Conservation (phyloP, 805 yeast genomes). For the Pichia membranifaciens region DNA sequence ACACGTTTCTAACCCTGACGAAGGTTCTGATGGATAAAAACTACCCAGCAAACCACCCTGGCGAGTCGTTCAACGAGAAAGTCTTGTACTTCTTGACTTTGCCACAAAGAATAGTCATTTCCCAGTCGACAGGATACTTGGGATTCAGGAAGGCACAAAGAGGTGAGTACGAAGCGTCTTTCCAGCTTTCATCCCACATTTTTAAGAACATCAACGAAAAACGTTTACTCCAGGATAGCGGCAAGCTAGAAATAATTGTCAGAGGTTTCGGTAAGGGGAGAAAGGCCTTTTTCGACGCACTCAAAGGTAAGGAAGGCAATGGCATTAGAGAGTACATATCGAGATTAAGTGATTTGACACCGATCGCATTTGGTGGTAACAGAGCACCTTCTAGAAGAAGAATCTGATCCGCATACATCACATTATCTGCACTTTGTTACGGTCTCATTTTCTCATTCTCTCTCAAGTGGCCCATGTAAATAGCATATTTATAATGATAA, state of each 20-base stretch:
- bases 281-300: slow-evolving; percentile 75
- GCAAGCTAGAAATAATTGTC: slow-evolving; percentile 68
- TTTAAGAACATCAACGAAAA: slow-evolving; percentile 65
- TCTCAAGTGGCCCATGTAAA: too few relatives aligned
- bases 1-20: slow-evolving; percentile 72
- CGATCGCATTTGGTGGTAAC: slow-evolving; percentile 87
- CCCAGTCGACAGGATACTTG: slow-evolving; percentile 73
- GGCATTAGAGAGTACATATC: slow-evolving; percentile 58
- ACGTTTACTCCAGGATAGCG: slow-evolving; percentile 28
- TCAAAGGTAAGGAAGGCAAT: slow-evolving; percentile 84
- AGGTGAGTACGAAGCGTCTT: slow-evolving; percentile 89
- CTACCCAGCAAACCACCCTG: slow-evolving; percentile 49
- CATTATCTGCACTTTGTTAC: background rate
- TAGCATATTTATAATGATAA: too few relatives aligned
- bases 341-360: slow-evolving; percentile 72
- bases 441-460: too few relatives aligned
- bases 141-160: slow-evolving; percentile 89
- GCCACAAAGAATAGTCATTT: slow-evolving; percentile 66
- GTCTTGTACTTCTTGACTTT: slow-evolving; percentile 72
- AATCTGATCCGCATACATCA: slow-evolving; percentile 35
- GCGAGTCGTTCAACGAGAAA: slow-evolving; percentile 56
- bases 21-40: slow-evolving; percentile 63
- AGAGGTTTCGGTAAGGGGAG: slow-evolving; percentile 87
- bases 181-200: slow-evolving; percentile 71
- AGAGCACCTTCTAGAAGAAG: slow-evolving; percentile 80